A percentile compares a stretch with the other conserved stretches of the same genome.
These are phyloP conservation scores for Colletotrichum sp. DNA, from an alignment of 2,329 filamentous ascomycete species.

Conservation along the genomic window DNA sequence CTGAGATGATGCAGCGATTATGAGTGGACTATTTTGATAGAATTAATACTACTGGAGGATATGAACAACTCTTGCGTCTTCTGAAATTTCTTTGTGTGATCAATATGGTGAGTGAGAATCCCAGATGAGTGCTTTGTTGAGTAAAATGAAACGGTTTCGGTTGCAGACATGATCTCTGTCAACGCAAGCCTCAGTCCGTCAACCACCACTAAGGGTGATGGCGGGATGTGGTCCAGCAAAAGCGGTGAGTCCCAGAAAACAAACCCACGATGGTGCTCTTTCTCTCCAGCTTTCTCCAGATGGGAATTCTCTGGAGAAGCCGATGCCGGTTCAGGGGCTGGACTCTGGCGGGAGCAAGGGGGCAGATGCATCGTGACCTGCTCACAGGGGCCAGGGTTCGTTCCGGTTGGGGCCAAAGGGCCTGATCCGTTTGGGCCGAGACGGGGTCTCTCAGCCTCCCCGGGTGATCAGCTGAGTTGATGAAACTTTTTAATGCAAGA, in stretches of 20 bases:
- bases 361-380: not conserved
- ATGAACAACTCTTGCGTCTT: not conserved
- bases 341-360: not conserved
- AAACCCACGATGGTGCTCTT: not conserved
- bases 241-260: not conserved
- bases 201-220: not conserved
- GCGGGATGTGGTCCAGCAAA: not conserved
- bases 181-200: not conserved
- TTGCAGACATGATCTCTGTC: not conserved
- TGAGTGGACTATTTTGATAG: not conserved
- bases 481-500: not conserved
- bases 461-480: not conserved
- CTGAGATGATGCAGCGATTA: not conserved
- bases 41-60: not conserved
- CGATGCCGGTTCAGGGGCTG: not conserved
- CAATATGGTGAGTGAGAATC: not conserved
- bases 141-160: not conserved
- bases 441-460: not conserved
- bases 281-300: not conserved
- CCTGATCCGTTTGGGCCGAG: not conserved
- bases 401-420: not conserved
- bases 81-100: not conserved
- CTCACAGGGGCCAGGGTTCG: not conserved
- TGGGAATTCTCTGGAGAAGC: not conserved
- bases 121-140: not conserved